Evolutionary conservation across 441 rosid genomes (phyloP).

Genomic region (Pelargonium myrrhifolium): DNA sequence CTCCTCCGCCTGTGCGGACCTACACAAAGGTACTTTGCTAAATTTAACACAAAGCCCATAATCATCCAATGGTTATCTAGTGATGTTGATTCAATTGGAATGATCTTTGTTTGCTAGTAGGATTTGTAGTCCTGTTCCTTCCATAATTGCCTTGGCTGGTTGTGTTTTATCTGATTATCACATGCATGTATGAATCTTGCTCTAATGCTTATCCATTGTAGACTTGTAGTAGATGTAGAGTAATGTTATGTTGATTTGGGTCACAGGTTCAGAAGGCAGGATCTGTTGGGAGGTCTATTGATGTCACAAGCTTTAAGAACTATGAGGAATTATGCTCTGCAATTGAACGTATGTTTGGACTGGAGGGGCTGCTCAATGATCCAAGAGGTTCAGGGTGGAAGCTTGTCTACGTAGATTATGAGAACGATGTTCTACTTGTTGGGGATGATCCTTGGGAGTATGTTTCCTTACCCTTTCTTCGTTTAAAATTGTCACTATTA

Average conservation of each 20-base stretch:
- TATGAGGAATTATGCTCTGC: constrained; percentile 73
- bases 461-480: constrained; percentile 19
- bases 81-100: too few species aligned
- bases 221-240: neutral
- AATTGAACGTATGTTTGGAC: constrained; percentile 93
- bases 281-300: constrained; percentile 92
- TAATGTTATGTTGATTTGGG: neutral
- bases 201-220: too few species aligned
- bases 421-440: constrained; percentile 84
- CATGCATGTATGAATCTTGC: too few species aligned
- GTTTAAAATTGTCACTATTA: neutral
- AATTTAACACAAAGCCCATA: too few species aligned
- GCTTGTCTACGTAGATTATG: constrained; percentile 89
- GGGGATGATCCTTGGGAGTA: constrained; percentile 99
- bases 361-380: constrained; percentile 71
- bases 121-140: too few species aligned
- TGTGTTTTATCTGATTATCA: neutral
- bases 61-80: too few species aligned
- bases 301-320: constrained; percentile 74
- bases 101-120: too few species aligned
- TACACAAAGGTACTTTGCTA: constrained; percentile 61
- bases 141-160: too few species aligned
- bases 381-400: constrained; percentile 87
- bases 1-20: constrained; percentile 56
- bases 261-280: constrained; percentile 92